Evolutionary conservation across 2,329 filamentous ascomycete genomes (phyloP).

Genomic region (Trichoderma sp.): DNA sequence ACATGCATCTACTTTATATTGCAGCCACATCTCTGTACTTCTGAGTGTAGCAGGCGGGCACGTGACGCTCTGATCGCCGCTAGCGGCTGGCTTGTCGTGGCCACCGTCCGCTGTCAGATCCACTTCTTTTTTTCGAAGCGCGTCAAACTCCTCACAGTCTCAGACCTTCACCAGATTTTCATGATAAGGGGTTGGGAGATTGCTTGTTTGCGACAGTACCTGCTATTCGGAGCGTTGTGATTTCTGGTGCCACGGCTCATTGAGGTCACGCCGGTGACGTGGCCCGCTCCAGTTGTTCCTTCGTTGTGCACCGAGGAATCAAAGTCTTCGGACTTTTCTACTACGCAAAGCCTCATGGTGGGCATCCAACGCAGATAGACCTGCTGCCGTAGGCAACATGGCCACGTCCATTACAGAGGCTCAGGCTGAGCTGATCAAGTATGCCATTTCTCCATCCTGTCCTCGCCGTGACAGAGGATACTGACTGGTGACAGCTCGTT

Average conservation of each 20-base stretch:
- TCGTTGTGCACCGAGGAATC: background rate
- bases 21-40: background rate
- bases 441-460: conserved; percentile 30
- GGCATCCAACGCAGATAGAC: conserved; percentile 24
- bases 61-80: conserved; percentile 29
- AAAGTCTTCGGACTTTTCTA: background rate
- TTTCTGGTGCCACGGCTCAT: conserved; percentile 26
- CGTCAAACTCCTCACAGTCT: conserved; percentile 35
- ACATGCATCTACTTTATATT: background rate
- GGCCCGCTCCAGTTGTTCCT: conserved; percentile 11
- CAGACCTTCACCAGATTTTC: conserved; percentile 24
- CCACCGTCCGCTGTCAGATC: conserved; percentile 20
- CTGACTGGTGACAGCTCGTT: conserved; percentile 63
- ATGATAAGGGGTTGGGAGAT: conserved; percentile 15
- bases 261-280: conserved; percentile 29
- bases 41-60: conserved; percentile 27
- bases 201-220: conserved; percentile 13
- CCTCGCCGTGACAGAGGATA: background rate
- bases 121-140: conserved; percentile 34
- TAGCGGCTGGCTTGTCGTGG: conserved; percentile 17
- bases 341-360: conserved; percentile 21
- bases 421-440: conserved; percentile 64
- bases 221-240: conserved; percentile 26
- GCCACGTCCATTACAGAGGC: conserved; percentile 50
- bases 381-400: conserved; percentile 39